These are phyloP conservation scores for Crithidia thermophila DNA, from an alignment of 208 protist genomes.

Conservation along the genomic window DNA sequence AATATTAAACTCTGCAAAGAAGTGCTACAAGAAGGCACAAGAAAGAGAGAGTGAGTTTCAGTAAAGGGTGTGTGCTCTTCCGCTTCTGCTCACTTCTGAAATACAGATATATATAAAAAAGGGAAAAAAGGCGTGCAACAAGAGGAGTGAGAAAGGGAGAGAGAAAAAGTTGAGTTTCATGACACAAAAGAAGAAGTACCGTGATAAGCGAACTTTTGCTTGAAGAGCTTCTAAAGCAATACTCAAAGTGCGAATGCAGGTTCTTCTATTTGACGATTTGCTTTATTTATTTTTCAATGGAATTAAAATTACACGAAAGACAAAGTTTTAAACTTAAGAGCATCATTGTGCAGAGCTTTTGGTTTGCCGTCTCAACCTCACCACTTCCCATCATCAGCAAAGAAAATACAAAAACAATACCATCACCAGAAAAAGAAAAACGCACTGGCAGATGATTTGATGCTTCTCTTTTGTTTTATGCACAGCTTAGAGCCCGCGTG, in stretches of 20 bases:
- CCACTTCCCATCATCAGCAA: too few relatives aligned
- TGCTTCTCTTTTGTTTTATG: not conserved
- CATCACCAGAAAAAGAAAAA: not conserved
- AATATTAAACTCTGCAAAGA: not conserved
- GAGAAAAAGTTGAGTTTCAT: not conserved
- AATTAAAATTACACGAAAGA: too few relatives aligned
- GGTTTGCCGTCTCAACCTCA: too few relatives aligned
- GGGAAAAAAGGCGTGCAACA: not conserved
- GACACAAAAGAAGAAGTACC: not conserved
- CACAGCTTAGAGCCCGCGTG: conserved; percentile 32
- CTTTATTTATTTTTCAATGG: too few relatives aligned
- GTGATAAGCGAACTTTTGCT: not conserved
- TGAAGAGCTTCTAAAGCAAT: not conserved
- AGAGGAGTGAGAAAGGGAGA: not conserved
- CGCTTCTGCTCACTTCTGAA: not conserved
- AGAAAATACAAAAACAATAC: too few relatives aligned
- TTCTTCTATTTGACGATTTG: too few relatives aligned
- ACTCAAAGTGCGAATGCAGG: not conserved
- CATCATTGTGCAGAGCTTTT: too few relatives aligned
- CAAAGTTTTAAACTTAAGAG: too few relatives aligned
- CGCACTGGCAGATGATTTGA: not conserved
- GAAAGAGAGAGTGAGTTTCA: conserved; percentile 4
- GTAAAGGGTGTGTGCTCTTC: not conserved
- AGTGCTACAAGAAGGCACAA: conserved; percentile 3
- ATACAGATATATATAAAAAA: not conserved